A percentile compares a stretch with the other conserved stretches of the same genome.
These are phyloP conservation scores for Eragrostis tef DNA, from an alignment of 202 grass and related monocot genomes.

Conservation along the genomic window DNA sequence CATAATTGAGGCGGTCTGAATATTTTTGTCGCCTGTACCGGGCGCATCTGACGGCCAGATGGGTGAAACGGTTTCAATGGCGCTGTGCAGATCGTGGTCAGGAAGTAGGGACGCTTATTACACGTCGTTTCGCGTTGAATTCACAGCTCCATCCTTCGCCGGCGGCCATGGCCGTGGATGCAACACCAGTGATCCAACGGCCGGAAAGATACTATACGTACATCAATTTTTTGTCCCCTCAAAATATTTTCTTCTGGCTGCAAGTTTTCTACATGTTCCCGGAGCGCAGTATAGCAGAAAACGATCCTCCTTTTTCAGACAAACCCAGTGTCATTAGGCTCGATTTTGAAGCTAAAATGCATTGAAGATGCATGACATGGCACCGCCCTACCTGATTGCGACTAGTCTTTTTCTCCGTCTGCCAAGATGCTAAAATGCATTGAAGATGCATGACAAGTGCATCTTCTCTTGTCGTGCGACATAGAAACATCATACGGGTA, in stretches of 20 bases:
- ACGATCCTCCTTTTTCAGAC: not conserved
- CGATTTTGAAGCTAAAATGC: not conserved
- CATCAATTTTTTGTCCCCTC: too few species aligned
- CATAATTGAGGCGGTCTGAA: slow-evolving; percentile 17
- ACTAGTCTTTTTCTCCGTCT: not conserved
- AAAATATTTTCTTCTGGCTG: too few species aligned
- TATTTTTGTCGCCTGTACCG: slow-evolving; percentile 1
- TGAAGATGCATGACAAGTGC: too few species aligned
- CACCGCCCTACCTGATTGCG: not conserved
- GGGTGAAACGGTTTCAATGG: slow-evolving; percentile 37
- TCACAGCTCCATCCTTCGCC: slow-evolving; percentile 4
- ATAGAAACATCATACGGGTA: not conserved
- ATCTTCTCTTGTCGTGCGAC: not conserved
- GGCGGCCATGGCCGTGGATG: slow-evolving; percentile 10
- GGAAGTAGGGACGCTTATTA: not conserved
- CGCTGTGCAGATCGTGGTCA: slow-evolving; percentile 15
- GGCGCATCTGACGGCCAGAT: not conserved
- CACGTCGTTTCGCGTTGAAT: not conserved
- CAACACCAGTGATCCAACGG: not conserved
- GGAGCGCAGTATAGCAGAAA: not conserved
- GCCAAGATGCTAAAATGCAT: too few species aligned
- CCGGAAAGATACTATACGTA: not conserved
- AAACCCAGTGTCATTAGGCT: not conserved
- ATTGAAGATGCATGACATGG: too few species aligned
- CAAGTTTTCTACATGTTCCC: not conserved